These are phyloP conservation scores for Paulownia fortunei DNA, from an alignment of 257 asterid genomes.

Conservation along the genomic window DNA sequence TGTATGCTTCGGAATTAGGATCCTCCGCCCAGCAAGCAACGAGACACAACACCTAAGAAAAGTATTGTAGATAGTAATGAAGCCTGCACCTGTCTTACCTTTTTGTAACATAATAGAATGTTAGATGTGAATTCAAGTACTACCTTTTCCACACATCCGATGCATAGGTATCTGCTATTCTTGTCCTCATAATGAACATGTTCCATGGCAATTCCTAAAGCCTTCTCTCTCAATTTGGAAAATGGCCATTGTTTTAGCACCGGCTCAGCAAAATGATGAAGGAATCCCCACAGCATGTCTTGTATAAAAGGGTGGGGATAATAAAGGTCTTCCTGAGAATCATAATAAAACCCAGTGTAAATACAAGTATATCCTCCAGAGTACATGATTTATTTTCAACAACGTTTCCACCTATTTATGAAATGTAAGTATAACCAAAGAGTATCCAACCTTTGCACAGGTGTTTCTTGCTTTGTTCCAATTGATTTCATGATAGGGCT, in stretches of 20 bases:
- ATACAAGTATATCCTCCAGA: too few species aligned
- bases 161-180: slow-evolving; percentile 53
- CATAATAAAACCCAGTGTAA: neutral
- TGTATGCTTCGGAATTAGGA: slow-evolving; percentile 56
- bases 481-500: slow-evolving; percentile 45
- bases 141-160: slow-evolving; percentile 61
- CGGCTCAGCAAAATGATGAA: slow-evolving; percentile 52
- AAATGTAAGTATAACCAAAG: neutral
- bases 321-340: slow-evolving; percentile 55
- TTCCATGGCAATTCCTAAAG: slow-evolving; percentile 48
- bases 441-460: slow-evolving; percentile 51
- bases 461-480: slow-evolving; percentile 59
- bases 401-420: neutral
- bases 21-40: slow-evolving; percentile 77
- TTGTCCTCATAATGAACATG: slow-evolving; percentile 63
- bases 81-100: neutral
- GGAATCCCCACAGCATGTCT: slow-evolving; percentile 60
- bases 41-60: slow-evolving; percentile 47
- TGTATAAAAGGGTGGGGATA: slow-evolving; percentile 62
- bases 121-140: neutral
- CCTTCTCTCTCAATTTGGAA: slow-evolving; percentile 47
- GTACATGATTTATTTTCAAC: too few species aligned
- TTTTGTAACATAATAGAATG: neutral
- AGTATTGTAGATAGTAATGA: neutral
- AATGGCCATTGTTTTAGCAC: slow-evolving; percentile 57